A percentile compares a stretch with the other conserved stretches of the same genome.
These are phyloP conservation scores for Lobulomyces angularis DNA, from an alignment of 192 early-diverging fungal species.

Conservation along the genomic window DNA sequence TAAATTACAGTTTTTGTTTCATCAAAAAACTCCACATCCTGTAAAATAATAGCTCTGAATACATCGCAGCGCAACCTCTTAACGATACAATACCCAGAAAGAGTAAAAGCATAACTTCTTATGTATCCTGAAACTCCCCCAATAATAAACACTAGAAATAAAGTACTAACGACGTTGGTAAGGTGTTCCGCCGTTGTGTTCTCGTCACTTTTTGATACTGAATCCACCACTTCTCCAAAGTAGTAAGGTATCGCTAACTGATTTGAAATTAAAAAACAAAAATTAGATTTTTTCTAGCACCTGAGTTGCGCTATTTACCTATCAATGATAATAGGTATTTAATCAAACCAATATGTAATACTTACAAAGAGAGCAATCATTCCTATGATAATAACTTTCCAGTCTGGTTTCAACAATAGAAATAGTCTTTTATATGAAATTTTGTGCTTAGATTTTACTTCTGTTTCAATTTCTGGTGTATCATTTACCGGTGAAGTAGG, in stretches of 20 bases:
- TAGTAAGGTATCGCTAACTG: not conserved
- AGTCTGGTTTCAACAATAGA: no score
- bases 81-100: slow-evolving; percentile 4
- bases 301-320: no score
- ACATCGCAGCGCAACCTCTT: not conserved
- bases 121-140: not conserved
- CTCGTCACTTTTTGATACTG: not conserved
- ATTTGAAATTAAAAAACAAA: not conserved
- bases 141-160: not conserved
- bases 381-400: no score
- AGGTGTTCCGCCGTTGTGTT: no score
- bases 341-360: no score
- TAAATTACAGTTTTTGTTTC: not conserved
- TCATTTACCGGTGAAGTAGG: no score
- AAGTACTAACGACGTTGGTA: not conserved
- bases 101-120: not conserved
- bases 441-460: no score
- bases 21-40: slow-evolving; percentile 3
- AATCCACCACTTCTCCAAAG: not conserved
- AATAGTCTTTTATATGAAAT: no score
- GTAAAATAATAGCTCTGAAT: not conserved
- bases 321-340: no score
- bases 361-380: no score
- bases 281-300: no score
- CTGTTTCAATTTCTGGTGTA: no score